These are phyloP conservation scores for Eruca vesicaria DNA, from an alignment of 441 rosid genomes.

Conservation along the genomic window DNA sequence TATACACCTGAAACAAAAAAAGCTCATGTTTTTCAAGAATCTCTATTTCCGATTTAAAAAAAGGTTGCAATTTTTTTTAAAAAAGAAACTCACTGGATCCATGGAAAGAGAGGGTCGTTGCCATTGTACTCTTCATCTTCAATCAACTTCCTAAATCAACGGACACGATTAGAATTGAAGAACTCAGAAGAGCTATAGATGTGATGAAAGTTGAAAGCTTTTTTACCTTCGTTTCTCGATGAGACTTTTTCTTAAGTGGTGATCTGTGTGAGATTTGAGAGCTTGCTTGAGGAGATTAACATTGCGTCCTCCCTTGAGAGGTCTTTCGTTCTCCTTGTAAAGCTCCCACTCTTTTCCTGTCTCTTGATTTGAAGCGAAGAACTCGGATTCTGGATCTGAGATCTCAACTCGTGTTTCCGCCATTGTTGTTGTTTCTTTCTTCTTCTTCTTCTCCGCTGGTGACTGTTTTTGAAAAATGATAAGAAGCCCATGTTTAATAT, in stretches of 20 bases:
- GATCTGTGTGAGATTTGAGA: conserved; percentile 60
- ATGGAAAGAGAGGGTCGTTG: conserved; percentile 82
- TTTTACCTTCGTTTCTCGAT: conserved; percentile 74
- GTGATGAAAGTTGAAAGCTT: background rate
- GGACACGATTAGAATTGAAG: background rate
- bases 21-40: conserved; percentile 6
- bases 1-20: too few species aligned
- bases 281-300: conserved; percentile 65
- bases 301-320: conserved; percentile 86
- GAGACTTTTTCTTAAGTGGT: conserved; percentile 57
- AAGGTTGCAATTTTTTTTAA: background rate
- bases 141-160: conserved; percentile 58
- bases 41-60: background rate
- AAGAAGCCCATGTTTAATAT: too few species aligned
- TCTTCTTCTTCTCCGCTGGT: background rate
- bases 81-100: conserved; percentile 65
- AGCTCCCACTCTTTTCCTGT: conserved; percentile 88
- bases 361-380: conserved; percentile 67
- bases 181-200: background rate
- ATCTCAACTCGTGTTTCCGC: conserved; percentile 36
- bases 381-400: conserved; percentile 78
- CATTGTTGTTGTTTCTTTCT: conserved; percentile 29
- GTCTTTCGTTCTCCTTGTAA: conserved; percentile 85
- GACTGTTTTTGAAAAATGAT: background rate
- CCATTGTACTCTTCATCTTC: conserved; percentile 72